phyloP scores from a whole-genome alignment of 2,329 filamentous ascomycete species.

The Cladosporium oxysporum region DNA sequence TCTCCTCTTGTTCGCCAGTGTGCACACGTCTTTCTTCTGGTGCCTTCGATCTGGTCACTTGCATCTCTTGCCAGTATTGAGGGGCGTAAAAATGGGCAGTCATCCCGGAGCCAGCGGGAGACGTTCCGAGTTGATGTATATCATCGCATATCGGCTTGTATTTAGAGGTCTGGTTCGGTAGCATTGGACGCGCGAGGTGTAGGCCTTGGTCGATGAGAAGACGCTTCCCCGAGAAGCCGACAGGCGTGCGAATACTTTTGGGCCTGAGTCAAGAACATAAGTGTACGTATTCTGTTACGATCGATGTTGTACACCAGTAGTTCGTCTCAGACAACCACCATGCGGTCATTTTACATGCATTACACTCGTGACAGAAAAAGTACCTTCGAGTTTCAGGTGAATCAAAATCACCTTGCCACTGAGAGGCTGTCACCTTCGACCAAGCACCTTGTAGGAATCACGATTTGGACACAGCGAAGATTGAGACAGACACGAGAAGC shows the following conservation, averaged over 20 bases:
- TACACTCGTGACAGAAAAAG: no score
- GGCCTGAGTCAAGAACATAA: background rate
- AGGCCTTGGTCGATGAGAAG: background rate
- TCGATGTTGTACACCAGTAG: background rate
- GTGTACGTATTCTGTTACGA: background rate
- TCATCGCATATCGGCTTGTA: background rate
- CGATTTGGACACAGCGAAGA: background rate
- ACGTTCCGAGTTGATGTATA: background rate
- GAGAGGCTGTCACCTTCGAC: background rate
- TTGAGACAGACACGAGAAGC: background rate
- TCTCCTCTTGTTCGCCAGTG: background rate
- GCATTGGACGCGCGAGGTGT: background rate
- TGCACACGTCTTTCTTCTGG: background rate
- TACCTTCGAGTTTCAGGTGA: background rate
- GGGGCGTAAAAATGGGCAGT: background rate
- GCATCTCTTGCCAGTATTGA: background rate
- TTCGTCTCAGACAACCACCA: background rate
- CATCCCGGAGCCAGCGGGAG: background rate
- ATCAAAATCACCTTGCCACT: background rate
- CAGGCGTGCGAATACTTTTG: background rate
- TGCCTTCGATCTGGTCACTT: background rate
- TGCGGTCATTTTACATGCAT: background rate
- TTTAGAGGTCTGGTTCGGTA: background rate
- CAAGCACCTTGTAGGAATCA: background rate
- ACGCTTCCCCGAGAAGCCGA: background rate